Base-by-base conservation (phyloP, 768 basidiomycete genomes). In the Pleurotus pulmonarius region DNA sequence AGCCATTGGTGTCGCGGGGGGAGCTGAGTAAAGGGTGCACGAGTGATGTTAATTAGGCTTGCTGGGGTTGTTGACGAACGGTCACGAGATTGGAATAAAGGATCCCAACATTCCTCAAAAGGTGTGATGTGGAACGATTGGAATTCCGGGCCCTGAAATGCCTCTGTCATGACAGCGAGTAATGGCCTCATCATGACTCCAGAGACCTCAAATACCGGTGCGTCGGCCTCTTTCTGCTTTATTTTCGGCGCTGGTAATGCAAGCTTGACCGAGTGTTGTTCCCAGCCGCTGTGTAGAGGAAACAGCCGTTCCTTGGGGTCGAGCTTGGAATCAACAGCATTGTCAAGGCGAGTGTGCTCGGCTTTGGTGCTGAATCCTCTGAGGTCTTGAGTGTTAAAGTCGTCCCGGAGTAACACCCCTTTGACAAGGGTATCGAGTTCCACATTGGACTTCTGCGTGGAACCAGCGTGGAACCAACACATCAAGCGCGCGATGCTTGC, bases 181-280 rank as follows among this genome's bases (percentile, higher is more conserved):
- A 73, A 58, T 0, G 51, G 49, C 0, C 69, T 66, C 37, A 70
- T 63, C 44, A 60, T 60, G 3, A 76, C 39, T 5, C 66, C 67
- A 1, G 49, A 29, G 22, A 78, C 63, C 8, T 62, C 54, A 38
- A 74, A 67, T 2, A 52, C 51, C 0, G 70, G 72, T 3, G 72
- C 70, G n/a, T 58, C 59, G 0, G 18, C 61, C 52, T 73, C 59
- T 25, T 59, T 65, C 5, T 59, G 45, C 3, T 59, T 29, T 4
- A 63, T 61, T 9, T 58, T 56, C 2, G 57, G 72, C 26, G 26
- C 26, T 29, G 26, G 26, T 29, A 29, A 29, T 29, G 26, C 26
- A 29, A 29, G 26, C 56, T 55, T 64, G 22, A 67, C 67, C 9
- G 56, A 61, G 0, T 47, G 56, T 18, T 53, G 58, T 5, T 48